phyloP scores from a whole-genome alignment of 2,329 filamentous ascomycete species.

The Alternaria consortialis region DNA sequence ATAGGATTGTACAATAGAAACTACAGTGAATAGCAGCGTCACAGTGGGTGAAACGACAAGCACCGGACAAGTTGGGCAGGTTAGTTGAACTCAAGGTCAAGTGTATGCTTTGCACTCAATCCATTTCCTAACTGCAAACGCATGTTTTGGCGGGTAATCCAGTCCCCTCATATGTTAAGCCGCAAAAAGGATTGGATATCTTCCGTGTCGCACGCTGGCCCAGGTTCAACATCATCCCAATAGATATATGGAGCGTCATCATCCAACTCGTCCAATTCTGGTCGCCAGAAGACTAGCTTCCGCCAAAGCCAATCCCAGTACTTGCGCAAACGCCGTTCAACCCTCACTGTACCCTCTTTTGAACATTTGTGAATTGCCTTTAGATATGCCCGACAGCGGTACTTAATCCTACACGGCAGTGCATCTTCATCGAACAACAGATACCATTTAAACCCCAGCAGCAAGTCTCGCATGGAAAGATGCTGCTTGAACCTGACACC shows the following conservation, averaged over 20 bases:
- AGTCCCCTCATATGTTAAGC: not conserved
- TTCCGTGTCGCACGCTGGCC: not conserved
- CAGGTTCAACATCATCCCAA: not conserved
- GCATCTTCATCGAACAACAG: conserved; percentile 9
- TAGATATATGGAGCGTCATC: not conserved
- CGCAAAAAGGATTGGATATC: not conserved
- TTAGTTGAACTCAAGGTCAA: not conserved
- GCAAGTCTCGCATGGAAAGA: not conserved
- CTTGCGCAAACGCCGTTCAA: not conserved
- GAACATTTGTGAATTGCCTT: not conserved
- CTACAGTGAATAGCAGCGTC: not conserved
- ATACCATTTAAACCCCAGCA: not conserved
- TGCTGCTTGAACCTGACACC: conserved; percentile 1
- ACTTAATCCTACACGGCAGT: not conserved
- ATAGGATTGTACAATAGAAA: not conserved
- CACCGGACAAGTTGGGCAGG: not conserved
- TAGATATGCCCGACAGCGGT: not conserved
- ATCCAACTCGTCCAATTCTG: not conserved
- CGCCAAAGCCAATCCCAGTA: not conserved
- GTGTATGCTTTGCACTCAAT: not conserved
- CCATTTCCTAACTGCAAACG: not conserved
- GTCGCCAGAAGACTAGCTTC: not conserved
- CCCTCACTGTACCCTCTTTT: not conserved
- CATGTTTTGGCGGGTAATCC: not conserved
- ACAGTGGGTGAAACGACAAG: not conserved